Base-by-base conservation (phyloP, 208 protist genomes). In the Blastocrithidia nonstop region DNA sequence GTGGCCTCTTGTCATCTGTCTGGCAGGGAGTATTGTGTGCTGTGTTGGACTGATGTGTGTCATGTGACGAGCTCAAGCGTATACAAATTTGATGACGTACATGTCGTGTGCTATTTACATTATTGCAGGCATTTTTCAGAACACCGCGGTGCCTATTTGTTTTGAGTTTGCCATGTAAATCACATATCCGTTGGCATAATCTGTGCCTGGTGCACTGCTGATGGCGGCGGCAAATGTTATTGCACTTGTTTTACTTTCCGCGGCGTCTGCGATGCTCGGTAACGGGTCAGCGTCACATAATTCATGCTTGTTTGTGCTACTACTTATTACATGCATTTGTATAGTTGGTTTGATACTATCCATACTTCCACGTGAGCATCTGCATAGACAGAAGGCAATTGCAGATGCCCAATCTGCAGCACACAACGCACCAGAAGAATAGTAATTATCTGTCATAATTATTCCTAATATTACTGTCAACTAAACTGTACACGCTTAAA, bases 141-240 rank as follows among this genome's bases (percentile, higher is more conserved):
- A 73, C 67, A 78, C 71, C 8, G 68, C 71, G n/a, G 70, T 66
- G 16, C 75, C 75, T 13, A 73, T 85, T 38, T 57, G 59, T 27
- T 80, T 85, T 28, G 75, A 85, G 49, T 85, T 70, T 28, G 58
- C 71, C 27, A 80, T 80, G 71, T 70, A 85, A 50, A 66, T 85
- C 13, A 65, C 70, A 4, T 79, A 76, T 54, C 75, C 75, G 16
- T 41, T 77, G 19, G 52, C 47, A 20, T 67, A 85, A 40, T 72
- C 65, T 6, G 75, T 80, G 24, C 71, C 75, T 1, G 63, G 70
- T 0, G 54, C 65, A 19, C 37, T 85, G 44, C 62, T 85, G 41
- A 85, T 85, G 75, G 75, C 66, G 0, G 70, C 64, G 17, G 75
- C 71, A 6, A 80, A 85, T 57, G 28, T 77, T 15, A 55, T 59